phyloP scores from a whole-genome alignment of 2,329 filamentous ascomycete genomes.

The Fonsecaea pedrosoi region DNA sequence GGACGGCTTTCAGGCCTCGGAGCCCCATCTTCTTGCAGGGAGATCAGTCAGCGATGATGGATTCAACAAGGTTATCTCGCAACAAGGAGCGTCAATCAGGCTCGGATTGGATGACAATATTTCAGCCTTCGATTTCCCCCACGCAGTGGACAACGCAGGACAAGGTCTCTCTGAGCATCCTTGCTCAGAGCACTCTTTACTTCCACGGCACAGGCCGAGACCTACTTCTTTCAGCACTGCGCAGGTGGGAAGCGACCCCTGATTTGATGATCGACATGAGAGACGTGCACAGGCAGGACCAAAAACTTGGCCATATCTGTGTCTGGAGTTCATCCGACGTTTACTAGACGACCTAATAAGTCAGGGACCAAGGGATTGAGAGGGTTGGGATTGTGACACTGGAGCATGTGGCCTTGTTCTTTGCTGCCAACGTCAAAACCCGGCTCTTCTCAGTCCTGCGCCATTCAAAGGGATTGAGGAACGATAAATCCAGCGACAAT shows the following conservation, averaged over 20 bases:
- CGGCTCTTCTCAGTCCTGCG: no score
- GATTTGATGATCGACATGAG: neutral
- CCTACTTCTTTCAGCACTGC: neutral
- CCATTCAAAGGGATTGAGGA: no score
- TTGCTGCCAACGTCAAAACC: no score
- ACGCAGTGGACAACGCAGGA: neutral
- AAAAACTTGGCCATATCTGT: slow-evolving; percentile 47
- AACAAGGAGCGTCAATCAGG: neutral
- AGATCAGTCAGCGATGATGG: neutral
- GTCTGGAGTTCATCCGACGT: slow-evolving; percentile 52
- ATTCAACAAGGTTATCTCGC: no score
- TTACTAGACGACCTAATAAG: slow-evolving; percentile 50
- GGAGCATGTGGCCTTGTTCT: no score
- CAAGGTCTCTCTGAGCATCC: neutral
- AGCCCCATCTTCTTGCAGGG: neutral
- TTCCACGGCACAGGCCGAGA: neutral
- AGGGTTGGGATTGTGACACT: no score
- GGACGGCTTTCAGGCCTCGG: neutral
- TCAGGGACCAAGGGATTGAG: no score
- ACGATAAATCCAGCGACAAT: no score
- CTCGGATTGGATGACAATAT: neutral
- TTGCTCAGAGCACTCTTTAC: neutral
- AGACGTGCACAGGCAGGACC: neutral
- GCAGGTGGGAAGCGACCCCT: neutral
- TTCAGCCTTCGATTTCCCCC: neutral